Evolutionary conservation across 1,284 basidiomycete genomes (phyloP), one percentile per base, ranked within the genome.

Genomic region (Tremellales sp.): DNA sequence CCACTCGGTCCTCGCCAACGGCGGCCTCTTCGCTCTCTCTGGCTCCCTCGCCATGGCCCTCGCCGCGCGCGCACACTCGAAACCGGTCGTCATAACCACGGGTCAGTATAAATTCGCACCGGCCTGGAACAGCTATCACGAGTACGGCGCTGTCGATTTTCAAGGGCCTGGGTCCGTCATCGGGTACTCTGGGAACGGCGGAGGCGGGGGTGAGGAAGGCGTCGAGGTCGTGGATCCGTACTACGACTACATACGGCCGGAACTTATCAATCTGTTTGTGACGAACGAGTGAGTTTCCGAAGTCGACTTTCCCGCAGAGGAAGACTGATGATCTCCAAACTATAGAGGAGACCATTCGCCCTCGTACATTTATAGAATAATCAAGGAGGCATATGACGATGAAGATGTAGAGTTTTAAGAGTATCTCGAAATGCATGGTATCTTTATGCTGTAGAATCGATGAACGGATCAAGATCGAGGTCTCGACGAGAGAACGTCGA

Each of bases 21-120:
- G 94, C 18, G 93, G 93, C 2, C 84, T 97, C 77, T 91, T 95
- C 62, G 85, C 89, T 2, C 80, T 87, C 38, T 81, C 87, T 0
- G 94, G 94, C 13, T 84, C 88, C 0, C 78, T 92, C 12, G 78
- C 93, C 22, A 85, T 85, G 1, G 86, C 86, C 2, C 83, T 87
- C 29, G 92, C 93, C 21, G 94, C 95, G n/a, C 83, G 84, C 44
- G 84, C 85, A 19, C 91, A 97, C 74, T 82, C 84, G 54, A 94
- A 90, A 12, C 94, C 94, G 0, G 87, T 97, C 26, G 88, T 97
- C 18, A 87, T 97, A 14, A 87, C 89, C 56, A 85, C 91, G 1
- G 94, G 93, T 1, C 90, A 95, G 70, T 97, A 92, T 77, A 97
- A 97, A 68, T 78, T 98, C 57, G 93, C 90, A 7, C 92, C 92